These are phyloP conservation scores for Jaltomata sinuosa DNA, from an alignment of 257 asterid species.

Conservation along the genomic window DNA sequence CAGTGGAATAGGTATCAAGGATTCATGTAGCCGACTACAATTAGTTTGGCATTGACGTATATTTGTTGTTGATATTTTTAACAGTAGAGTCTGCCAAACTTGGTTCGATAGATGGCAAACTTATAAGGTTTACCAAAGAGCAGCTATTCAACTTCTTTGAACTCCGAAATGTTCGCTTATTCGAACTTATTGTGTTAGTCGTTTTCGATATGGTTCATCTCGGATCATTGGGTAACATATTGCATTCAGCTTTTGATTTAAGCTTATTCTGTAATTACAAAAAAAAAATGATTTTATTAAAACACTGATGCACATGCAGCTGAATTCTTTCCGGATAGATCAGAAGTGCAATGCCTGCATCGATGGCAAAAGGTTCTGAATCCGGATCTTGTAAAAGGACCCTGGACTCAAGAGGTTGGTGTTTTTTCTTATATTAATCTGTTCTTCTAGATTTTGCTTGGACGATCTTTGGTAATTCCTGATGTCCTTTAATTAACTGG, in stretches of 20 bases:
- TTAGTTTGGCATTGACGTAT: not conserved
- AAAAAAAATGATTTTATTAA: not conserved
- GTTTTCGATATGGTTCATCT: not conserved
- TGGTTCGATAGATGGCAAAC: not conserved
- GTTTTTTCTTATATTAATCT: not conserved
- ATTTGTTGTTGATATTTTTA: not conserved
- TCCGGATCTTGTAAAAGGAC: conserved; percentile 98
- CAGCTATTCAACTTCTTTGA: not conserved
- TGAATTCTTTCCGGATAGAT: conserved; percentile 91
- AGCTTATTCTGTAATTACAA: not conserved
- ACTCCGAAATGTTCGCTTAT: not conserved
- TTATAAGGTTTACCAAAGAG: not conserved
- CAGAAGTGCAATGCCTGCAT: conserved; percentile 98
- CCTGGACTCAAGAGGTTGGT: conserved; percentile 90
- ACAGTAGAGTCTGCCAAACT: not conserved
- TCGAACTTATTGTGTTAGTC: not conserved
- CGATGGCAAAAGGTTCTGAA: conserved; percentile 98
- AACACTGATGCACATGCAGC: conserved; percentile 37
- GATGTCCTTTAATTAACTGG: not conserved
- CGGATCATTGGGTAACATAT: not conserved
- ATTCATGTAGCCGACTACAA: not conserved
- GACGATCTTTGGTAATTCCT: not conserved
- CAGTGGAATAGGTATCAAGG: not conserved
- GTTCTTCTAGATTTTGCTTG: not conserved
- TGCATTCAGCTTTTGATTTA: not conserved